Conservation (phyloP, 176 grass and related monocot genomes). For the Otatea glauca region DNA sequence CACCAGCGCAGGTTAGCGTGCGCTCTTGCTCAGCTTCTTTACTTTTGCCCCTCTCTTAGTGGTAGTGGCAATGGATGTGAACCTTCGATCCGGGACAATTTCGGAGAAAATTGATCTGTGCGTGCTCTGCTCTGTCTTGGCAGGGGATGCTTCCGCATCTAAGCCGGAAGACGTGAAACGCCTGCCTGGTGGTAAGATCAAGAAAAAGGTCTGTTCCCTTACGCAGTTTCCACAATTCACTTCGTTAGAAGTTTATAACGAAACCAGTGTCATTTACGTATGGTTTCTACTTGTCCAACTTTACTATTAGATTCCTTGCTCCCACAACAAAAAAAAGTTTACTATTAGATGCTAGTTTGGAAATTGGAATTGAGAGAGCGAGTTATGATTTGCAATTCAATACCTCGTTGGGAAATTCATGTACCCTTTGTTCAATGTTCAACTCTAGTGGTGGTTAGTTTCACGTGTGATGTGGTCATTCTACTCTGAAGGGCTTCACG, state of each 20-base stretch:
- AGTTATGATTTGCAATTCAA: neutral
- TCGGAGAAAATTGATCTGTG: neutral
- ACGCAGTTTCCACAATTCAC: neutral
- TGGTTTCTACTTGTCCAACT: neutral
- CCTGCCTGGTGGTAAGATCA: constrained; percentile 93
- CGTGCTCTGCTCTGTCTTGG: neutral
- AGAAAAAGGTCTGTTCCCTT: constrained; percentile 80
- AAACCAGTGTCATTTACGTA: neutral
- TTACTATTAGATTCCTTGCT: neutral
- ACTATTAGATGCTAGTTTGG: neutral
- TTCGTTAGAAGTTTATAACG: neutral
- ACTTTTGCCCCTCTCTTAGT: neutral
- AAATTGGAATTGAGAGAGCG: neutral
- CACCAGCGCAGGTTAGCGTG: constrained; percentile 33
- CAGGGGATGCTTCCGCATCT: constrained; percentile 72
- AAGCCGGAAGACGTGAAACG: constrained; percentile 89
- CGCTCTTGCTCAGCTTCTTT: neutral
- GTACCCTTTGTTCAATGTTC: neutral
- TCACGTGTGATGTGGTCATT: neutral
- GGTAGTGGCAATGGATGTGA: neutral
- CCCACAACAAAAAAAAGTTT: neutral
- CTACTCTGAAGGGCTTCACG: neutral
- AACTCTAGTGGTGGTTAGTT: neutral
- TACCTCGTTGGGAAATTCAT: neutral
- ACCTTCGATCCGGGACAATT: neutral